Evolutionary conservation across 257 asterid genomes (phyloP), one percentile per base, ranked within the genome.

Genomic region (Solanum virginianum): DNA sequence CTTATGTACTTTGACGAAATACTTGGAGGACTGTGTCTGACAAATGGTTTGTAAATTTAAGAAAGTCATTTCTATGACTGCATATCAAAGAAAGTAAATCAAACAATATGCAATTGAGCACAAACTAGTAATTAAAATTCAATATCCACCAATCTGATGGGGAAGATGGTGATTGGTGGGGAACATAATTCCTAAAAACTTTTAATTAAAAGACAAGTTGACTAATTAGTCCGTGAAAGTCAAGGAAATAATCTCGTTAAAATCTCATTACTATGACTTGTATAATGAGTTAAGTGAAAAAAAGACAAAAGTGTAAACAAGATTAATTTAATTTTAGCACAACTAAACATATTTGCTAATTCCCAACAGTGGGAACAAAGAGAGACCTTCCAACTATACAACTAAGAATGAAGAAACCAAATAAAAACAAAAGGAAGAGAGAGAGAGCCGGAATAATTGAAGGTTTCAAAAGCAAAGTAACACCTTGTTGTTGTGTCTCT

Each of bases 401-500:
- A 75, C 57, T 49, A 75, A n/a, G 45, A 51, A 49, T 14, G 62
- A 75, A 24, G 62, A 75, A 17, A 75, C 47, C 47, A 77, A 77
- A 51, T 45, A 77, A 51, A 77, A 77, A 77, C 45, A 49, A 77
- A 75, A 81, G 72, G 53, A 81, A 14, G 53, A 20, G 22, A 5
- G 62, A 74, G 12, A 69, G 7, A 75, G 45, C 82, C 59, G 41
- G n/a, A 77, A 63, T 10, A 63, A 20, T 57, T 20, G 53, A 55
- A 71, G 75, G 68, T 70, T 59, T 75, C 57, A 85, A 81, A 53
- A 83, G 53, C 72, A 43, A 74, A 69, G 63, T 65, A 82, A 80
- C 59, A 41, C 86, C 88, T 91, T 84, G 92, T 89, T 85, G 93
- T 91, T 90, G 60, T 89, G 95, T 92, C 93, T 81, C 90, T 87